Evolutionary conservation across 129 eudicot species (phyloP), one percentile per base, ranked within the genome.

Genomic region (Tanacetum coccineum): DNA sequence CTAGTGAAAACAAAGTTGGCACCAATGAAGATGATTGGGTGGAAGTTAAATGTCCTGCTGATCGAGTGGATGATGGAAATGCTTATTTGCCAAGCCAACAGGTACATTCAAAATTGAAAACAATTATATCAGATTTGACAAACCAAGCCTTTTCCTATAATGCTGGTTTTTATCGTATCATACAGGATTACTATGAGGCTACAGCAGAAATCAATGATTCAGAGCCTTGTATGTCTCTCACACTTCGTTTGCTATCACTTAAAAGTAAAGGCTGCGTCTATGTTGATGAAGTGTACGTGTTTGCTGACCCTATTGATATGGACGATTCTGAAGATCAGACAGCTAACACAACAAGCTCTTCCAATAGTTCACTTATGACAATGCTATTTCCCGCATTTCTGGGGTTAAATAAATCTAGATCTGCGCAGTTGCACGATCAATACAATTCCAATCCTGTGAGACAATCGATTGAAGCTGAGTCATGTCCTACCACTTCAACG

Each of bases 121-220:
- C 42, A 36, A 8, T 36, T 6, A 36, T 36, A 36, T 7, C 10
- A 6, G 42, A 36, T 36, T 36, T 36, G 42, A 1, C 42, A 36
- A 36, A 36, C 42, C 6, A 36, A 36, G 2, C 42, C 42, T 36
- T 36, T 36, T 36, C 42, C 42, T 6, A 36, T 53, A 69, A 47
- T 54, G n/a, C 20, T 53, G 52, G 58, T 36, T 46, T 36, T 19
- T 53, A 6, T 14, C 54, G 21, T 68, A 56, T 72, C 70, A 9
- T 59, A 58, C 87, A 93, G 98, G 88, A 89, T 75, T 73, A 76
- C 63, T 89, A 78, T 12, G 99, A 94, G 82, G 99, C 99, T 73
- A 89, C 99, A 58, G 99, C 97, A 28, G 90, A 94, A 81, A 89
- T 94, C 40, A 79, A 81, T 42, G 97, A 94, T 73, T 81, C 82